Evolutionary conservation across 768 basidiomycete species (phyloP).

Genomic region (Panus rudis): DNA sequence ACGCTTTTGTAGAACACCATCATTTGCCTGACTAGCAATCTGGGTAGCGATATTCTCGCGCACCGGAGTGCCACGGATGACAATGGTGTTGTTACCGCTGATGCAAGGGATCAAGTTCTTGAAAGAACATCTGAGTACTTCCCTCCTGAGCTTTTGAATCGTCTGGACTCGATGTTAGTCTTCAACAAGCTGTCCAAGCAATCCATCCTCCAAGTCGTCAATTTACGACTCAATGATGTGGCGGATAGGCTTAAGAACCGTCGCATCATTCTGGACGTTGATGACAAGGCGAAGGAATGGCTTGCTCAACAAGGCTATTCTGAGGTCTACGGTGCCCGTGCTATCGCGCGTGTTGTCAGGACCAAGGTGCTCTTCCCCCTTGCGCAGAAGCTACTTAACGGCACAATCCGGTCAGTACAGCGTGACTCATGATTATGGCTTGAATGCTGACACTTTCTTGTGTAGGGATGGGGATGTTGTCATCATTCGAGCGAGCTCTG

Average conservation of each 20-base stretch:
- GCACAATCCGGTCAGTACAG: conserved; percentile 58
- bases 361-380: conserved; percentile 78
- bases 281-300: conserved; percentile 54
- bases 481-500: conserved; percentile 24
- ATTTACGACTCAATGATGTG: conserved; percentile 69
- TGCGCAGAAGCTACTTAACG: conserved; percentile 71
- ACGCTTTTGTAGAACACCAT: conserved; percentile 64
- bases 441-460: background rate
- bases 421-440: background rate
- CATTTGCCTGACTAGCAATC: conserved; percentile 84
- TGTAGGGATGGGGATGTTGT: conserved; percentile 42
- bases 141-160: conserved; percentile 86
- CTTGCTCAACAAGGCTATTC: conserved; percentile 76
- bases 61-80: conserved; percentile 53
- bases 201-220: conserved; percentile 75
- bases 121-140: conserved; percentile 73
- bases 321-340: conserved; percentile 78
- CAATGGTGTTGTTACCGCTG: conserved; percentile 56
- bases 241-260: conserved; percentile 54
- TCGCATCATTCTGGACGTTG: conserved; percentile 67
- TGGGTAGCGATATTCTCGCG: conserved; percentile 75
- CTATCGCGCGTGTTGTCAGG: conserved; percentile 81
- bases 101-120: conserved; percentile 62
- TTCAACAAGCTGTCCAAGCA: conserved; percentile 82
- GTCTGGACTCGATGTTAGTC: conserved; percentile 79